These are phyloP conservation scores for Haplosporangium gracile DNA, from an alignment of 192 early-diverging fungal genomes.

Conservation along the genomic window DNA sequence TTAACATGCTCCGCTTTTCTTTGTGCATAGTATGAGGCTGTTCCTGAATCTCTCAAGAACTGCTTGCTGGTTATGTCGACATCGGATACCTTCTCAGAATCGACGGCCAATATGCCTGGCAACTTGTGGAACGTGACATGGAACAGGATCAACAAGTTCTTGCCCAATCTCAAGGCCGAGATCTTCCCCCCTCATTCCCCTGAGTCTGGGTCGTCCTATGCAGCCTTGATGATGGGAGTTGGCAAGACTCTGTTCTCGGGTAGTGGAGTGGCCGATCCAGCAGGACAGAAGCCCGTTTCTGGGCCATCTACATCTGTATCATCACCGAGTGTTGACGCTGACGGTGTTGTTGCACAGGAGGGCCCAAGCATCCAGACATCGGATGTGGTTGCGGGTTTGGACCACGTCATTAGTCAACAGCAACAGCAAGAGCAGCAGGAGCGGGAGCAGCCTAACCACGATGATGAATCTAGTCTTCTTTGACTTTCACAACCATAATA, in stretches of 20 bases:
- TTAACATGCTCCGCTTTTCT: neutral
- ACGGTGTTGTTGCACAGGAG: neutral
- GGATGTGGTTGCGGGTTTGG: conserved; percentile 6
- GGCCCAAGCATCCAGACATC: neutral
- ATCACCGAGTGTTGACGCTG: neutral
- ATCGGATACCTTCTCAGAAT: conserved; percentile 70
- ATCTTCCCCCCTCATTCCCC: conserved; percentile 39
- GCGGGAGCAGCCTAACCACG: neutral
- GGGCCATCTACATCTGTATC: neutral
- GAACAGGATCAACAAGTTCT: conserved; percentile 69
- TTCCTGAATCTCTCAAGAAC: conserved; percentile 85
- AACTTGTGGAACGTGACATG: conserved; percentile 82
- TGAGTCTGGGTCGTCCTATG: conserved; percentile 42
- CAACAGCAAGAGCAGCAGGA: neutral
- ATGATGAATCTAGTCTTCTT: conserved; percentile 5
- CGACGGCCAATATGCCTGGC: conserved; percentile 38
- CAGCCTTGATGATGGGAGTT: conserved; percentile 53
- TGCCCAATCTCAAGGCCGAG: conserved; percentile 78
- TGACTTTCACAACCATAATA: neutral
- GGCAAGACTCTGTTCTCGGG: conserved; percentile 51
- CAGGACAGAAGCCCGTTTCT: neutral
- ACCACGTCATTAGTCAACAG: neutral
- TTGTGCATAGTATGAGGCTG: conserved; percentile 71
- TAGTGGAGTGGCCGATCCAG: neutral
- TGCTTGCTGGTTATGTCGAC: conserved; percentile 86